Evolutionary conservation across 495 filamentous ascomycete genomes (phyloP).

Genomic region (Apiosordaria backusii): DNA sequence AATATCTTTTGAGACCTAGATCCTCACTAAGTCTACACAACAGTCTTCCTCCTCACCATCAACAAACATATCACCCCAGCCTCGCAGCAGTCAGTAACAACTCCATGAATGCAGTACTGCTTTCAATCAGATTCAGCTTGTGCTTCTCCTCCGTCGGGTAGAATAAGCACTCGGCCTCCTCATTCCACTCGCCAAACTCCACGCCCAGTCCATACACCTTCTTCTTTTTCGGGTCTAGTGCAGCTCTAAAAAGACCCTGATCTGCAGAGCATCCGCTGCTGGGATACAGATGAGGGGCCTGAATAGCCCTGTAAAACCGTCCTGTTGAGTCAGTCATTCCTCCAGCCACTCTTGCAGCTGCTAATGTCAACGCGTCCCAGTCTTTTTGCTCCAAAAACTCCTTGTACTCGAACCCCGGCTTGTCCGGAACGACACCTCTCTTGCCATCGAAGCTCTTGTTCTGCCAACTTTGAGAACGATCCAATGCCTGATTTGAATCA

Average conservation of each 20-base stretch:
- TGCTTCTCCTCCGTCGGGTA: slow-evolving; percentile 7
- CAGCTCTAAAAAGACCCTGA: background rate
- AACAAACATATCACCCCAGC: background rate
- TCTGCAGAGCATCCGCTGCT: slow-evolving; percentile 5
- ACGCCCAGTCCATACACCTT: slow-evolving; percentile 9
- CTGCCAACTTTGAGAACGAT: background rate
- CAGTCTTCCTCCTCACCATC: too few species aligned
- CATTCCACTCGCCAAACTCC: slow-evolving; percentile 9
- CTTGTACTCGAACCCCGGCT: slow-evolving; percentile 5
- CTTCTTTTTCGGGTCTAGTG: background rate
- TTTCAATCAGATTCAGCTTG: slow-evolving; percentile 9
- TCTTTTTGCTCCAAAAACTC: slow-evolving; percentile 8
- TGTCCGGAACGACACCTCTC: slow-evolving; percentile 11
- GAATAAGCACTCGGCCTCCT: slow-evolving; percentile 4
- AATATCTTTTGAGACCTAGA: too few species aligned
- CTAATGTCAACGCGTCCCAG: slow-evolving; percentile 4
- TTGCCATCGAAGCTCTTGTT: slow-evolving; percentile 15
- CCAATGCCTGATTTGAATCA: slow-evolving; percentile 12
- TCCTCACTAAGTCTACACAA: too few species aligned
- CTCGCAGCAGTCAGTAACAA: slow-evolving; percentile 3
- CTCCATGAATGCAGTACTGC: slow-evolving; percentile 9
- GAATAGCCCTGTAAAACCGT: background rate
- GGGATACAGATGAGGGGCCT: slow-evolving; percentile 12
- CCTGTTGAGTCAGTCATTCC: slow-evolving; percentile 8
- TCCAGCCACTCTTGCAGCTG: slow-evolving; percentile 1